A percentile compares a stretch with the other conserved stretches of the same genome.
These are phyloP conservation scores for Blechomonas ayalai DNA, from an alignment of 208 protist species.

Conservation along the genomic window DNA sequence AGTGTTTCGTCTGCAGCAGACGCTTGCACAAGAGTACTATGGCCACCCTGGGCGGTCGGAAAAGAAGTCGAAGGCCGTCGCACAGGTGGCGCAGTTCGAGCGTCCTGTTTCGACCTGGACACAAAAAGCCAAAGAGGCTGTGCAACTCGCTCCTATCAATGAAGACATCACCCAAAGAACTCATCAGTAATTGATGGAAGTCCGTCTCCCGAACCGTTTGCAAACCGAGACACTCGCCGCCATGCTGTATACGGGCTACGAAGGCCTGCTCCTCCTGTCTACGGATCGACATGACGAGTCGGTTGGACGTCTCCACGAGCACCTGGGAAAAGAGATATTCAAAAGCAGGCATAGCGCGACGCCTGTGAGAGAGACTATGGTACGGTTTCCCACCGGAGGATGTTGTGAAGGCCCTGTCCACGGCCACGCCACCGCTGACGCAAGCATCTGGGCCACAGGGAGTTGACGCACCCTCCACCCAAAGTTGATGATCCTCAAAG, in stretches of 20 bases:
- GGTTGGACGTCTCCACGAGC: conserved; percentile 21
- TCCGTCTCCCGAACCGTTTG: conserved; percentile 15
- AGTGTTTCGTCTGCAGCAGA: conserved; percentile 8
- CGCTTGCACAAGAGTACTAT: conserved; percentile 20
- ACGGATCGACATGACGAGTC: conserved; percentile 10
- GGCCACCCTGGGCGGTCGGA: conserved; percentile 9
- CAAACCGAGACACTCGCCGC: conserved; percentile 18
- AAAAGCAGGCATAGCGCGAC: no score
- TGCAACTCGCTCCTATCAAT: conserved; percentile 12
- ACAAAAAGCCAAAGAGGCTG: conserved; percentile 30
- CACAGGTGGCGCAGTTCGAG: conserved; percentile 19
- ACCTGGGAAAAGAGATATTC: conserved; percentile 16
- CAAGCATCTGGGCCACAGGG: no score
- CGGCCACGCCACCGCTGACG: no score
- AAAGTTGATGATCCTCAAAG: no score
- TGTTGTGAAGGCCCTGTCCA: no score
- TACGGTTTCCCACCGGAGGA: no score
- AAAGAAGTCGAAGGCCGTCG: conserved; percentile 14
- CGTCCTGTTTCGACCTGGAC: conserved; percentile 7
- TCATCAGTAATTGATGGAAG: conserved; percentile 10
- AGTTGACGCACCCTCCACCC: no score
- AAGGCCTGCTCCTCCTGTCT: conserved; percentile 11
- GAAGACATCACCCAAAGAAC: conserved; percentile 8
- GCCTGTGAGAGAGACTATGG: no score
- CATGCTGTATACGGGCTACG: conserved; percentile 3